These are phyloP conservation scores for Acanthamoeba healyi DNA, from an alignment of 208 protist species.

Conservation along the genomic window DNA sequence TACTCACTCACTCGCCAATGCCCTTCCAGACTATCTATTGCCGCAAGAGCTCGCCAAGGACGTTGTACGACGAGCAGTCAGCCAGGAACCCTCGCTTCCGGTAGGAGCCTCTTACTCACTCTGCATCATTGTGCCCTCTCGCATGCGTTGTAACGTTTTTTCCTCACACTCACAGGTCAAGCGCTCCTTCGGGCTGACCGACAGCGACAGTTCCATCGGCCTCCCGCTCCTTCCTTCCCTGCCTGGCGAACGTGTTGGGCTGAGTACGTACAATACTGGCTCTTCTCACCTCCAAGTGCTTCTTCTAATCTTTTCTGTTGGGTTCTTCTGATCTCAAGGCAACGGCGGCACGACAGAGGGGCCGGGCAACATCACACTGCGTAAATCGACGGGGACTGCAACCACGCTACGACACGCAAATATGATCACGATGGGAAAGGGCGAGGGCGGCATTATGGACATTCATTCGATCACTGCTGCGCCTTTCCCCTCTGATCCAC, in stretches of 20 bases:
- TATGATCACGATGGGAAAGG: conserved; percentile 28
- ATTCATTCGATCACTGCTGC: not conserved
- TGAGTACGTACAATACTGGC: not conserved
- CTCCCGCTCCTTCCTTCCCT: not conserved
- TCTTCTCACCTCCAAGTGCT: not conserved
- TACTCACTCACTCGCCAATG: not conserved
- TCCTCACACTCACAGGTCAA: not conserved
- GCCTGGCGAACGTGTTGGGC: not conserved
- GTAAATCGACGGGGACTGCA: conserved; percentile 21
- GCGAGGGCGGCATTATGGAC: conserved; percentile 41
- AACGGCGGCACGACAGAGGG: not conserved
- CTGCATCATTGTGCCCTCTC: not conserved
- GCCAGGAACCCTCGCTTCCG: conserved; percentile 23
- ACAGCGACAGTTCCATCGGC: not conserved
- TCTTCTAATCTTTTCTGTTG: not conserved
- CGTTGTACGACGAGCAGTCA: not conserved
- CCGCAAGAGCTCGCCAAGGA: conserved; percentile 52
- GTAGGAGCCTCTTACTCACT: not conserved
- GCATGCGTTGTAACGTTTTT: not conserved
- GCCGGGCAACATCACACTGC: not conserved
- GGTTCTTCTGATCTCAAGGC: not conserved
- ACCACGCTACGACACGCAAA: not conserved
- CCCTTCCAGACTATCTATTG: conserved; percentile 3
- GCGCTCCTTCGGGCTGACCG: conserved; percentile 5
- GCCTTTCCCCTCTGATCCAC: not conserved